Conservation (phyloP, 1,284 basidiomycete species). For the Irpex rosettiformis region DNA sequence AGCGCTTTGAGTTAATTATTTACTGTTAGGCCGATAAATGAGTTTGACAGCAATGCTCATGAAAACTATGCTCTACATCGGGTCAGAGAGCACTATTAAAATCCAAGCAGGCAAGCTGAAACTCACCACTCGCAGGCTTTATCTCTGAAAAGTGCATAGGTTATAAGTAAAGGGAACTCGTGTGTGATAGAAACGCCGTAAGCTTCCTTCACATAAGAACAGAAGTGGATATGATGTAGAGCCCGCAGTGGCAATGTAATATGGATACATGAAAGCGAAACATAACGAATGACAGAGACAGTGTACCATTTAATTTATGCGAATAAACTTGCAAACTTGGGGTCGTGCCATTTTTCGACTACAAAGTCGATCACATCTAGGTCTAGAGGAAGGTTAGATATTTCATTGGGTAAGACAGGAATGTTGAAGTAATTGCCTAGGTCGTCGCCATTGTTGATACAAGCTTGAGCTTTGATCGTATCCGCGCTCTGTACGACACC, state of each 20-base stretch:
- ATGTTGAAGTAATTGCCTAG: constrained; percentile 56
- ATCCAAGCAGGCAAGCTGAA: too few relatives aligned
- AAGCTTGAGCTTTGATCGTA: constrained; percentile 57
- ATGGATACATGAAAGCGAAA: background rate
- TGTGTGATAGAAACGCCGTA: too few relatives aligned
- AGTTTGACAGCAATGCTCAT: too few relatives aligned
- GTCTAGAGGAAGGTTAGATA: constrained; percentile 38
- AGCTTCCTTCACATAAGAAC: background rate
- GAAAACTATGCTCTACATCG: too few relatives aligned
- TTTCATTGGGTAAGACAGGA: background rate
- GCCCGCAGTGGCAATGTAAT: background rate
- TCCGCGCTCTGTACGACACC: constrained; percentile 62
- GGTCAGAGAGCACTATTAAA: too few relatives aligned
- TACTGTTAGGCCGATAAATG: too few relatives aligned
- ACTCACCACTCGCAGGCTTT: too few relatives aligned
- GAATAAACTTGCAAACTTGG: constrained; percentile 40
- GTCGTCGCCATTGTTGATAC: constrained; percentile 59
- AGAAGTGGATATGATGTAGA: background rate
- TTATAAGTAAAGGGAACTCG: too few relatives aligned
- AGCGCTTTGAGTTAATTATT: too few relatives aligned
- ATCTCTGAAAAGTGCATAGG: too few relatives aligned
- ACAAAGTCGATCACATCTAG: constrained; percentile 64
- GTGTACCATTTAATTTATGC: background rate
- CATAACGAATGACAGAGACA: background rate
- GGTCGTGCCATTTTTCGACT: constrained; percentile 62